Evolutionary conservation across 2,329 filamentous ascomycete genomes (phyloP), one percentile per base, ranked within the genome.

Genomic region (Colletotrichum ledebouriae): DNA sequence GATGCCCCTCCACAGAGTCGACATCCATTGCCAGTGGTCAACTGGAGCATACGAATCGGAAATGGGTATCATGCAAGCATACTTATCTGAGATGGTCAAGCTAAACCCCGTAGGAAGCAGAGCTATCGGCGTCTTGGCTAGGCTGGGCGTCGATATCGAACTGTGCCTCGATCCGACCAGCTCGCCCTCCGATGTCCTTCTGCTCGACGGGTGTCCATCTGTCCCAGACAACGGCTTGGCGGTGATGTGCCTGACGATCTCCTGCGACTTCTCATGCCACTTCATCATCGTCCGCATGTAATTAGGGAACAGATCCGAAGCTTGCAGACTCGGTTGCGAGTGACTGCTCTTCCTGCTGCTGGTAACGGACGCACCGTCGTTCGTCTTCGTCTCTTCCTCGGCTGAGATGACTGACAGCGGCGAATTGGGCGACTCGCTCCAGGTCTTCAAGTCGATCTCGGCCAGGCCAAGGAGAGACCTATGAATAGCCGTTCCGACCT

Each of bases 11-110:
- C 95, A 98, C 22, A 98, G 86, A 49, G 92, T 95, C 41, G 95
- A 95, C 84, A 96, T 94, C 95, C 95, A 98, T 78, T 97, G 92
- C 94, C 95, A 98, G 80, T 98, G 95, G 74, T 97, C 94, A n/a
- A 92, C 86, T 0, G 92, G 90, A 15, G 89, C 87, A 77, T 97
- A 97, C 6, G 86, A 84, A 75, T 97, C 94, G 17, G 85, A 82
- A 72, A 97, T 94, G 1, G 92, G 91, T 49, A 94, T 89, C 13
- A 85, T 83, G 62, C 87, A 89, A 1, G 94, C 92, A 76, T 91
- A 95, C 55, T 85, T 83, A 76, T 98, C 92, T 1, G 93, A 91
- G 0, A 91, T 87, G 12, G 90, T 92, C 46, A 98, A 87, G 70
- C 94, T 93, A 79, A 94, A 98, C 22, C 92, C 89, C n/a, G 80